Evolutionary conservation across 2,329 filamentous ascomycete species (phyloP).

Genomic region (Lizonia empirigonia): DNA sequence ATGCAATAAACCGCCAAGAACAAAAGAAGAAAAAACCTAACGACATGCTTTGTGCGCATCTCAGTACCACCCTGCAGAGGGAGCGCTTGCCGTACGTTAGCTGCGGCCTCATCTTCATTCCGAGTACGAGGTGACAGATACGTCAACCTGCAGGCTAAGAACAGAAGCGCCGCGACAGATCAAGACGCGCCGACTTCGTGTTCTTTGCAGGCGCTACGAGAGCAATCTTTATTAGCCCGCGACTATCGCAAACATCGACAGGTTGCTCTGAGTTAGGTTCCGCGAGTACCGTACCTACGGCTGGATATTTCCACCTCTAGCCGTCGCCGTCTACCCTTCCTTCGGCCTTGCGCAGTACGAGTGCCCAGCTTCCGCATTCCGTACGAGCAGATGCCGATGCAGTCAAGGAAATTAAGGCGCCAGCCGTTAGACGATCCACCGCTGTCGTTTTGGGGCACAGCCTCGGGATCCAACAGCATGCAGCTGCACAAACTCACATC

Average conservation of each 20-base stretch:
- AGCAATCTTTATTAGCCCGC: neutral
- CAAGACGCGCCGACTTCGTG: neutral
- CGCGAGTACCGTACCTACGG: too few species aligned
- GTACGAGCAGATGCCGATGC: slow-evolving; percentile 16
- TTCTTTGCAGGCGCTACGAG: slow-evolving; percentile 3
- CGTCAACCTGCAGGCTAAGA: slow-evolving; percentile 8
- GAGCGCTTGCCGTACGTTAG: slow-evolving; percentile 5
- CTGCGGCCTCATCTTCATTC: slow-evolving; percentile 8
- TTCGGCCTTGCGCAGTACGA: neutral
- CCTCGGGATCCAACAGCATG: slow-evolving; percentile 28
- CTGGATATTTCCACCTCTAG: slow-evolving; percentile 30
- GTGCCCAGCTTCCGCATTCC: slow-evolving; percentile 18
- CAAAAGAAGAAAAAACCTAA: slow-evolving; percentile 14
- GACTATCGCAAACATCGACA: too few species aligned
- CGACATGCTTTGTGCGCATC: slow-evolving; percentile 18
- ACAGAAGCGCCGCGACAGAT: neutral
- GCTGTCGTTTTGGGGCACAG: slow-evolving; percentile 27
- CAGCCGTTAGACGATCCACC: slow-evolving; percentile 29
- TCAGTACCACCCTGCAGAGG: slow-evolving; percentile 15
- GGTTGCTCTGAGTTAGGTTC: too few species aligned
- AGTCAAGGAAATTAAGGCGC: slow-evolving; percentile 26
- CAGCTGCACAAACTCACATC: slow-evolving; percentile 20
- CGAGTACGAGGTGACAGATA: slow-evolving; percentile 5
- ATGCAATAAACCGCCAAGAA: slow-evolving; percentile 25
- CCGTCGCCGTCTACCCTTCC: slow-evolving; percentile 1